Evolutionary conservation across 257 asterid species (phyloP).

Genomic region (Solanum sejunctum): DNA sequence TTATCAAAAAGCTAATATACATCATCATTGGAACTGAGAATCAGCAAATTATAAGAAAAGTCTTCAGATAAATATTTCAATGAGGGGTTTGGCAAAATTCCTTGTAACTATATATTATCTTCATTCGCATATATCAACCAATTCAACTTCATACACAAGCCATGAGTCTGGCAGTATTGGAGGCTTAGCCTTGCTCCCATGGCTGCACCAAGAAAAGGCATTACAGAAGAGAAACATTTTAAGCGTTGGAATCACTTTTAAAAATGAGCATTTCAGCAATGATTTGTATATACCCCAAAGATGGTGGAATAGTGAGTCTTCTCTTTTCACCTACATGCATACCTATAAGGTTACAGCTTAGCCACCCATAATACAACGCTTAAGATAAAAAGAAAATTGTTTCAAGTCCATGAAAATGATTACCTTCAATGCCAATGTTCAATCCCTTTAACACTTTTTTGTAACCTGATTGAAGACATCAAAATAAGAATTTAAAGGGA

Average conservation of each 20-base stretch:
- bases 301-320: slow-evolving; percentile 56
- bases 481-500: neutral
- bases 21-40: neutral
- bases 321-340: slow-evolving; percentile 69
- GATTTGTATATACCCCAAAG: slow-evolving; percentile 37
- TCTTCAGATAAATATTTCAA: neutral
- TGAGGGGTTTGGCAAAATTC: neutral
- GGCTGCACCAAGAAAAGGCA: neutral
- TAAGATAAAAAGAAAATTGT: neutral
- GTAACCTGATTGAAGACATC: slow-evolving; percentile 24
- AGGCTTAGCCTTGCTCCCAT: neutral
- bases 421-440: slow-evolving; percentile 64
- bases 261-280: neutral
- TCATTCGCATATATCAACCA: neutral
- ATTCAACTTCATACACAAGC: slow-evolving; percentile 1
- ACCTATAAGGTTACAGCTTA: slow-evolving; percentile 16
- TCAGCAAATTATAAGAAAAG: neutral
- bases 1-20: neutral
- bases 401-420: neutral
- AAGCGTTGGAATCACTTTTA: neutral
- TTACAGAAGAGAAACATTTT: neutral
- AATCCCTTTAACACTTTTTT: slow-evolving; percentile 30
- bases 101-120: neutral
- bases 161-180: neutral
- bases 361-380: neutral